phyloP scores from a whole-genome alignment of 2,329 filamentous ascomycete genomes.

The Dothistroma septosporum region DNA sequence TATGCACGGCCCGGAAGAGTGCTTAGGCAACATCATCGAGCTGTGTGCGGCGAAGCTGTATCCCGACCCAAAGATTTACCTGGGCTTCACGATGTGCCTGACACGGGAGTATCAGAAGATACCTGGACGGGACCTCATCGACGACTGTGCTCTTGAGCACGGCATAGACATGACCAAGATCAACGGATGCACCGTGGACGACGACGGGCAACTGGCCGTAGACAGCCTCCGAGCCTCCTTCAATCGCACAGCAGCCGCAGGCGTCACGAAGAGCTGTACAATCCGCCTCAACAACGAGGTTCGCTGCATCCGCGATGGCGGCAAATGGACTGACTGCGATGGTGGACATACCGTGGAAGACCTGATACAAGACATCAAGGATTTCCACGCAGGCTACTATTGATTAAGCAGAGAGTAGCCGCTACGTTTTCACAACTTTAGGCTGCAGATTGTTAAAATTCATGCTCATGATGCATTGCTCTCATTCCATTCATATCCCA shows the following conservation, averaged over 20 bases:
- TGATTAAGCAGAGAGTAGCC: slow-evolving; percentile 4
- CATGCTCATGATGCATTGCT: neutral
- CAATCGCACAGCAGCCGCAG: slow-evolving; percentile 52
- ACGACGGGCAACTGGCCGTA: slow-evolving; percentile 69
- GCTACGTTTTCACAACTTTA: neutral
- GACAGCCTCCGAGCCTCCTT: slow-evolving; percentile 58
- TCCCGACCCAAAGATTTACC: slow-evolving; percentile 73
- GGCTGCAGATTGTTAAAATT: neutral
- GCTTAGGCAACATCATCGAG: slow-evolving; percentile 89
- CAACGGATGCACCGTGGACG: slow-evolving; percentile 74
- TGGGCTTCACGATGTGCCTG: slow-evolving; percentile 92
- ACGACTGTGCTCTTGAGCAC: slow-evolving; percentile 87
- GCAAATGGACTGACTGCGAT: slow-evolving; percentile 75
- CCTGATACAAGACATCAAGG: slow-evolving; percentile 65
- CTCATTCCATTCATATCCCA: neutral
- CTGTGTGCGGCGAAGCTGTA: slow-evolving; percentile 83
- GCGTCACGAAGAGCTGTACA: slow-evolving; percentile 48
- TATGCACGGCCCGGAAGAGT: slow-evolving; percentile 85
- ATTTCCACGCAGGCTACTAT: slow-evolving; percentile 11
- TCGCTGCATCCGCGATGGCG: slow-evolving; percentile 78
- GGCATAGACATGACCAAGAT: slow-evolving; percentile 77
- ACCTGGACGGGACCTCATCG: slow-evolving; percentile 70
- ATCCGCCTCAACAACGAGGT: slow-evolving; percentile 67
- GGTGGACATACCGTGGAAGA: slow-evolving; percentile 64
- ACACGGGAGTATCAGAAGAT: slow-evolving; percentile 71